Evolutionary conservation across 192 early-diverging fungal genomes (phyloP), one percentile per base, ranked within the genome.

Genomic region (Dispira simplex): DNA sequence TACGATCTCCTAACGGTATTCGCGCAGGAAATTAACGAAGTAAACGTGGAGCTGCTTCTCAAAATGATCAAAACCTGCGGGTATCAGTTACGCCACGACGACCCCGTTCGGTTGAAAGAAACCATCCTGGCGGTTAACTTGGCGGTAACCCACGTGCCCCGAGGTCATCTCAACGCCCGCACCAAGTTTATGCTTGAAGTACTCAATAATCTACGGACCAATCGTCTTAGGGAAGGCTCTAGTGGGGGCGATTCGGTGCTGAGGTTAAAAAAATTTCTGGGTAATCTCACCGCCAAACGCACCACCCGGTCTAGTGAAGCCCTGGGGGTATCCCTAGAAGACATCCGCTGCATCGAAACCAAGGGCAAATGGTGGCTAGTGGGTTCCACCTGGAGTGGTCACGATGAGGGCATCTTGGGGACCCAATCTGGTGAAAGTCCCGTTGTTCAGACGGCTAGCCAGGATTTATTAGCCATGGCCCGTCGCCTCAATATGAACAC

Each of bases 361-460:
- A 90, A 90, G 66, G 93, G 93, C 68, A 93, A 92, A 71, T 99
- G 96, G 96, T 99, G 96, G 96, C 77, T 97, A 26, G 90, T 97
- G 10, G 96, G 96, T 25, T 78, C 92, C 3, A 89, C 91, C 20
- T 99, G 96, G 95, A 83, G 80, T 21, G 91, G 89, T 43, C 71
- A 73, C 58, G 67, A 79, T 66, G 52, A 73, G 23, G 44, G 47
- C 3, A 64, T 45, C 26, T 63, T 62, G 53, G 43, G 59, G 43
- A 45, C 26, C 14, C 58, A 47, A 47, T 5, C 45, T 18, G 27
- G 54, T 27, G 18, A 52, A 10, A 9, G 69, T 67, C 51, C 45
- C 11, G 4, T 70, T 71, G 60, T 70, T 78, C 66, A 78, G 83
- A 48, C 76, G 86, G 56, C 75, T 99, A n/a, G n/a, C n/a, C n/a